A percentile compares a stretch with the other conserved stretches of the same genome.
These are phyloP conservation scores for Glebionis coronaria DNA, from an alignment of 129 eudicot genomes.

Conservation along the genomic window DNA sequence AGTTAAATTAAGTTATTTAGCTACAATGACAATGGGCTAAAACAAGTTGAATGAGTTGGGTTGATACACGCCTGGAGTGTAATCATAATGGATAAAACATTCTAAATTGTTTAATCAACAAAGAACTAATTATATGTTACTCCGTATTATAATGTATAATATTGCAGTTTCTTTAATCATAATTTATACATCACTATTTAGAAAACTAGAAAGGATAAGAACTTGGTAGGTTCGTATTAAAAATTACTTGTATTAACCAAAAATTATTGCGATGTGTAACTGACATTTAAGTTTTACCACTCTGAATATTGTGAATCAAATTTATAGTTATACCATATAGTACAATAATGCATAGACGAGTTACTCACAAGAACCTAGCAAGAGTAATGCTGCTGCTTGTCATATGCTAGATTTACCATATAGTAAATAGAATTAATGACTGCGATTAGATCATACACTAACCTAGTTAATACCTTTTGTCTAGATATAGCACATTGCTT, in stretches of 20 bases:
- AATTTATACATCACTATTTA: not conserved
- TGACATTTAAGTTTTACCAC: not conserved
- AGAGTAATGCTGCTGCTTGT: not conserved
- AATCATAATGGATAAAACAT: not conserved
- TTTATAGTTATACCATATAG: not conserved
- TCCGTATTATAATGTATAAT: no score
- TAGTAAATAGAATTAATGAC: not conserved
- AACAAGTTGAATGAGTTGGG: not conserved
- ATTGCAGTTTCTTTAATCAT: no score
- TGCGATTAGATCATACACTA: slow-evolving; percentile 8
- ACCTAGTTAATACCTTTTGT: not conserved
- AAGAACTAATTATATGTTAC: no score
- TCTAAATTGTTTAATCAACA: no score
- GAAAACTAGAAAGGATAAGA: not conserved
- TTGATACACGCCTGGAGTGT: no score
- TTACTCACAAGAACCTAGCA: not conserved
- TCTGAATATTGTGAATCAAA: not conserved
- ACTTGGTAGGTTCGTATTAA: not conserved
- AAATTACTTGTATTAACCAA: not conserved
- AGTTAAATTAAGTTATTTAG: not conserved
- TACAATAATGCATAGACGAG: slow-evolving; percentile 7
- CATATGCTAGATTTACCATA: not conserved
- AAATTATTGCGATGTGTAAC: no score
- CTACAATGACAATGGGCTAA: not conserved
- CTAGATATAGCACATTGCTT: not conserved